phyloP scores from a whole-genome alignment of 345 rosid species.

The Gynandropsis gynandra region DNA sequence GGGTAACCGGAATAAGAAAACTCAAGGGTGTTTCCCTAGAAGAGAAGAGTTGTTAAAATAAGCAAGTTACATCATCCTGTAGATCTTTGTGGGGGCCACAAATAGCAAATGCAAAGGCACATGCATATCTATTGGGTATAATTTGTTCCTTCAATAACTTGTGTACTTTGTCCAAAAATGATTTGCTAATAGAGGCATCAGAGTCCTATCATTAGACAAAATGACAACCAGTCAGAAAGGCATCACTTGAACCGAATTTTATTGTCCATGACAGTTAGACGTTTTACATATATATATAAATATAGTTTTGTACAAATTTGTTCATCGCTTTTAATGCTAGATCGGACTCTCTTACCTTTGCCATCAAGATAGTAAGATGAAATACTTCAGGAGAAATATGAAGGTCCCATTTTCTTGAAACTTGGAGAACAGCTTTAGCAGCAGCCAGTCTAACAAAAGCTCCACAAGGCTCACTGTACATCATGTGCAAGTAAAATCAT shows the following conservation, averaged over 20 bases:
- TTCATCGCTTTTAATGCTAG: slow-evolving; percentile 6
- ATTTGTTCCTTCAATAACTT: slow-evolving; percentile 51
- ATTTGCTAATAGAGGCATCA: slow-evolving; percentile 41
- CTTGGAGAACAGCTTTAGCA: slow-evolving; percentile 76
- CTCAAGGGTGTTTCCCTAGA: neutral
- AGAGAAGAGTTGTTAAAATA: slow-evolving; percentile 11
- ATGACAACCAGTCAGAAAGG: slow-evolving; percentile 16
- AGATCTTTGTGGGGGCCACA: slow-evolving; percentile 47
- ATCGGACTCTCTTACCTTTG: slow-evolving; percentile 47
- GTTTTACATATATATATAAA: neutral
- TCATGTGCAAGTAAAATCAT: slow-evolving; percentile 19
- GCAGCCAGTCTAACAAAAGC: slow-evolving; percentile 63
- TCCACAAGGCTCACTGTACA: slow-evolving; percentile 45
- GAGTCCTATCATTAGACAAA: slow-evolving; percentile 49
- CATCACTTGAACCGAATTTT: slow-evolving; percentile 2
- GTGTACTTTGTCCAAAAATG: slow-evolving; percentile 53
- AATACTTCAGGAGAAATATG: slow-evolving; percentile 68
- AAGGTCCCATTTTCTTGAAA: slow-evolving; percentile 90
- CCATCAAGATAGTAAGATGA: slow-evolving; percentile 46
- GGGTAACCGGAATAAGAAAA: slow-evolving; percentile 11
- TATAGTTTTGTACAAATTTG: slow-evolving; percentile 1
- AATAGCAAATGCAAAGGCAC: slow-evolving; percentile 61
- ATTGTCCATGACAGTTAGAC: neutral
- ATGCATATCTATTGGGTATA: slow-evolving; percentile 79
- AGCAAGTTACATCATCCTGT: slow-evolving; percentile 50